Conservation (phyloP, 1,284 basidiomycete species). For the Moniliella sp. region DNA sequence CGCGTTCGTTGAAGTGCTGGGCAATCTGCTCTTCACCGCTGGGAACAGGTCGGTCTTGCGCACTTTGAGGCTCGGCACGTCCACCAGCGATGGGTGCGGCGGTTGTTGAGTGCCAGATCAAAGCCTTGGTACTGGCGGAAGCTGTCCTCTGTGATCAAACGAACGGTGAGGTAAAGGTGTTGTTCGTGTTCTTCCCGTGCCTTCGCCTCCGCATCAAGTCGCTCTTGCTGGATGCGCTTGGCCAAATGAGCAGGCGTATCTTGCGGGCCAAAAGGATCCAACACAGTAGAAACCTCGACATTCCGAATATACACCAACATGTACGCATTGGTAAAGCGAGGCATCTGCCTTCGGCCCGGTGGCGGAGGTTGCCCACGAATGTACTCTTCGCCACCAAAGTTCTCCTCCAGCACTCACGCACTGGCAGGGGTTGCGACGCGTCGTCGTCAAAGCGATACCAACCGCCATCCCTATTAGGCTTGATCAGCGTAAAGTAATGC, state of each 20-base stretch:
- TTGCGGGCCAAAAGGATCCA: conserved; percentile 69
- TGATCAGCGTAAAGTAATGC: conserved; percentile 99
- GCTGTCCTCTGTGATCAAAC: conserved; percentile 86
- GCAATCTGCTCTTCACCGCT: too few relatives aligned
- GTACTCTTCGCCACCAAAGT: conserved; percentile 78
- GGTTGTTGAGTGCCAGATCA: too few relatives aligned
- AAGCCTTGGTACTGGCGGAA: conserved; percentile 85
- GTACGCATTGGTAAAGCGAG: conserved; percentile 97
- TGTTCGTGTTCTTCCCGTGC: conserved; percentile 92
- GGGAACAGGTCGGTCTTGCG: too few relatives aligned
- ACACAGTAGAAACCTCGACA: conserved; percentile 55
- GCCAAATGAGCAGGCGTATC: conserved; percentile 87
- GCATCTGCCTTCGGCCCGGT: conserved; percentile 78
- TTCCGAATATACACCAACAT: conserved; percentile 97
- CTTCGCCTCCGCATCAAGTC: conserved; percentile 73
- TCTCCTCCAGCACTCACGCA: conserved; percentile 93
- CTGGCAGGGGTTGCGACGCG: conserved; percentile 87
- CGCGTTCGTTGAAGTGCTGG: too few relatives aligned
- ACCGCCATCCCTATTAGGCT: conserved; percentile 65
- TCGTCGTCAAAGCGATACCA: conserved; percentile 99
- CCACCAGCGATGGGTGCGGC: too few relatives aligned
- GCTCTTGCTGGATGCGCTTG: conserved; percentile 76
- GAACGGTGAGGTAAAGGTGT: conserved; percentile 87
- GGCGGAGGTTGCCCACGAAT: conserved; percentile 43
- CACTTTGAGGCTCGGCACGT: too few relatives aligned